phyloP scores from a whole-genome alignment of 2,329 filamentous ascomycete species.

The Pseudogymnoascus sp. region DNA sequence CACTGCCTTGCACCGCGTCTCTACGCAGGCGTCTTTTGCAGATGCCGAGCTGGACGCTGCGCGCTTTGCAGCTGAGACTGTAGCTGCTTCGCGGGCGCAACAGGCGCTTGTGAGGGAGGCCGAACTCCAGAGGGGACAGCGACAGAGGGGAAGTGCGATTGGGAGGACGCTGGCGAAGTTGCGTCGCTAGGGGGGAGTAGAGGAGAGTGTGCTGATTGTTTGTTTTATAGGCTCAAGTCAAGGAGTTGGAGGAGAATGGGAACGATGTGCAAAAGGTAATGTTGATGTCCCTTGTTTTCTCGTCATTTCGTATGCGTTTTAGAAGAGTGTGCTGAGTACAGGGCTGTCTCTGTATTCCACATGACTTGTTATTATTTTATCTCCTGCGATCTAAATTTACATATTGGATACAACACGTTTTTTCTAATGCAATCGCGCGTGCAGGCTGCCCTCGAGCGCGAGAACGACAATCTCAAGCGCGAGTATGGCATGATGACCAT shows the following conservation, averaged over 20 bases:
- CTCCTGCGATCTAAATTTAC: background rate
- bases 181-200: background rate
- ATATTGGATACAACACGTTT: background rate
- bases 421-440: background rate
- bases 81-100: background rate
- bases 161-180: background rate
- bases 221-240: background rate
- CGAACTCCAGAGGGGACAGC: background rate
- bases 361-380: background rate
- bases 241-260: slow-evolving; percentile 9
- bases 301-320: background rate
- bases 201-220: background rate
- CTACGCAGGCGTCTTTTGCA: background rate
- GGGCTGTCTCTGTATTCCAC: background rate
- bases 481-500: slow-evolving; percentile 73
- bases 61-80: background rate
- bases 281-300: background rate
- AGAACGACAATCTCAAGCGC: slow-evolving; percentile 55
- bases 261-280: slow-evolving; percentile 9
- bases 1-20: background rate
- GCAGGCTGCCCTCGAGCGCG: background rate
- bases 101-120: background rate
- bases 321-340: background rate
- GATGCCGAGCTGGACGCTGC: background rate
- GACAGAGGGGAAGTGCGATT: background rate